These are phyloP conservation scores for Leptographium galeiforme DNA, from an alignment of 2,329 filamentous ascomycete species.

Conservation along the genomic window DNA sequence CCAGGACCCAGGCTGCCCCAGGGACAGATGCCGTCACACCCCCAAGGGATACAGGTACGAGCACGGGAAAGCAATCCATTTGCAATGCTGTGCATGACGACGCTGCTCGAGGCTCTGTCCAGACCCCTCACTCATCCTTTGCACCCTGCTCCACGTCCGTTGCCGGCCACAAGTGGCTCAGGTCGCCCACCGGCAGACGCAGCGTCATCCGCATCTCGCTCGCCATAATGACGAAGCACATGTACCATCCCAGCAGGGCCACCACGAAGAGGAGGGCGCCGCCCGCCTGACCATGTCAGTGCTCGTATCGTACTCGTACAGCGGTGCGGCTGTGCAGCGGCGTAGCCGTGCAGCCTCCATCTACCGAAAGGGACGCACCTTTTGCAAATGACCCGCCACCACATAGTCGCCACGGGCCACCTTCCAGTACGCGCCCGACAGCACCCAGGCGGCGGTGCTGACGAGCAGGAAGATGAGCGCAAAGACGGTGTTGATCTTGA, in stretches of 20 bases:
- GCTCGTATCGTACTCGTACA: too few relatives aligned
- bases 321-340: too few relatives aligned
- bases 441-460: conserved; percentile 28
- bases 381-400: too few relatives aligned
- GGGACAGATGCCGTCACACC: too few relatives aligned
- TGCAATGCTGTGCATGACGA: too few relatives aligned
- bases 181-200: conserved; percentile 34
- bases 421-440: conserved; percentile 35
- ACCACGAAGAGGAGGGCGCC: conserved; percentile 31
- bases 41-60: too few relatives aligned
- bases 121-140: background rate
- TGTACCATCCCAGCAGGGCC: conserved; percentile 34
- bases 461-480: conserved; percentile 34
- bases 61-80: too few relatives aligned
- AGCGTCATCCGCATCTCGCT: conserved; percentile 37
- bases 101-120: conserved; percentile 26
- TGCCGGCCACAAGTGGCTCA: conserved; percentile 33
- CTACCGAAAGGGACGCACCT: too few relatives aligned
- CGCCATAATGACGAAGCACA: conserved; percentile 38
- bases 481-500: conserved; percentile 36
- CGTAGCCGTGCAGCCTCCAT: too few relatives aligned
- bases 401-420: conserved; percentile 25
- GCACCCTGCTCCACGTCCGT: conserved; percentile 17
- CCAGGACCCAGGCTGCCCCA: too few relatives aligned
- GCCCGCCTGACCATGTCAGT: conserved; percentile 16